Evolutionary conservation across 2,329 filamentous ascomycete genomes (phyloP).

Genomic region (Lanzia echinophila): DNA sequence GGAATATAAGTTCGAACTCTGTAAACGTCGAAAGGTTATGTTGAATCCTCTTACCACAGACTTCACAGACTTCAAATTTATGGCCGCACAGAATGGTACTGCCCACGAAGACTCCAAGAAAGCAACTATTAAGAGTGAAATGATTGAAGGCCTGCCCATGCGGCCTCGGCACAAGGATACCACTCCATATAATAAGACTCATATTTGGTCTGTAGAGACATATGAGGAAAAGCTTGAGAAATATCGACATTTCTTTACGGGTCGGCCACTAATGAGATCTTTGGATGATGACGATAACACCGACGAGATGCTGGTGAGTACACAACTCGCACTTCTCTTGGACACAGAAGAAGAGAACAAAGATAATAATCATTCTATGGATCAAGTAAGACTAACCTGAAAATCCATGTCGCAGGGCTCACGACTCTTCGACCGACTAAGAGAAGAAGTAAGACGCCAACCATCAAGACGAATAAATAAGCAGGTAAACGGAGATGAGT

Average conservation of each 20-base stretch:
- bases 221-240: constrained; percentile 14
- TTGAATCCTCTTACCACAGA: constrained; percentile 5
- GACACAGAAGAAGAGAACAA: too few species aligned
- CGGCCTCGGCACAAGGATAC: not conserved
- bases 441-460: constrained; percentile 12
- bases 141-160: not conserved
- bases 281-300: constrained; percentile 12
- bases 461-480: not conserved
- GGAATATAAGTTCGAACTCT: constrained; percentile 1
- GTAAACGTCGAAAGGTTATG: constrained; percentile 1
- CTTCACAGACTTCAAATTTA: not conserved
- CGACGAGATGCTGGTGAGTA: constrained; percentile 1
- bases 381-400: not conserved
- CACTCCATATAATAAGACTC: not conserved
- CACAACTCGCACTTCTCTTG: not conserved
- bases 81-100: not conserved
- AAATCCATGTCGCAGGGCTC: not conserved
- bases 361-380: not conserved
- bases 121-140: not conserved
- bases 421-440: constrained; percentile 10
- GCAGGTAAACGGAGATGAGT: not conserved
- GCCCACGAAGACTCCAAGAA: not conserved
- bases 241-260: constrained; percentile 15
- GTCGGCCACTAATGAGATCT: constrained; percentile 15
- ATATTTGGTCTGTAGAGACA: not conserved